These are phyloP conservation scores for Salmacisia buchloeana DNA, from an alignment of 1,284 basidiomycete genomes.

Conservation along the genomic window DNA sequence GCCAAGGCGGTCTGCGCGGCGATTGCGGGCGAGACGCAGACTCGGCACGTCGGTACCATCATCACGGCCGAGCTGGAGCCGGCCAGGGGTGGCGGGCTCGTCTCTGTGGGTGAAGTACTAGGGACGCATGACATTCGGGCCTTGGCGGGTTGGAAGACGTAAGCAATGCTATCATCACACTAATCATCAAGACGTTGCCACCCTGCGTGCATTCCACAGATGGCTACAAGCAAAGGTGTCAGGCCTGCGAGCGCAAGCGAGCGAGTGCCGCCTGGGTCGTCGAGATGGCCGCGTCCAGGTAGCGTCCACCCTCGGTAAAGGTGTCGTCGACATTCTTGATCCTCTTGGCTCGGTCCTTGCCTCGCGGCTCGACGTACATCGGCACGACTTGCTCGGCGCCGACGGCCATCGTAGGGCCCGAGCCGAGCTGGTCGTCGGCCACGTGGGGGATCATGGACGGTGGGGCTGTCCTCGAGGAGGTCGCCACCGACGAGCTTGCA, in stretches of 20 bases:
- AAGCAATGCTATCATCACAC: background rate
- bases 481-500: background rate
- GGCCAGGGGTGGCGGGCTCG: background rate
- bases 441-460: too few relatives aligned
- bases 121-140: background rate
- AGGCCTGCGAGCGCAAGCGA: background rate
- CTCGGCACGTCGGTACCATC: constrained; percentile 59
- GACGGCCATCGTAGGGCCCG: too few relatives aligned
- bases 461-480: too few relatives aligned
- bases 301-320: background rate
- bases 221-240: background rate
- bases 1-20: constrained; percentile 69
- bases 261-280: background rate
- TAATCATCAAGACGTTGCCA: background rate
- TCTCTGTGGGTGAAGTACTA: constrained; percentile 3
- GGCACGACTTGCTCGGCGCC: background rate
- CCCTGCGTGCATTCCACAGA: background rate
- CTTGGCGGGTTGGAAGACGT: constrained; percentile 2
- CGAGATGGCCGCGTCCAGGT: background rate
- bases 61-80: background rate
- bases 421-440: too few relatives aligned
- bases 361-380: background rate
- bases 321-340: constrained; percentile 6
- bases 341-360: constrained; percentile 2
- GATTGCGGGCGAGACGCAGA: constrained; percentile 53